phyloP scores from a whole-genome alignment of 306 rosid species.

The Pterocarpus macrocarpus region DNA sequence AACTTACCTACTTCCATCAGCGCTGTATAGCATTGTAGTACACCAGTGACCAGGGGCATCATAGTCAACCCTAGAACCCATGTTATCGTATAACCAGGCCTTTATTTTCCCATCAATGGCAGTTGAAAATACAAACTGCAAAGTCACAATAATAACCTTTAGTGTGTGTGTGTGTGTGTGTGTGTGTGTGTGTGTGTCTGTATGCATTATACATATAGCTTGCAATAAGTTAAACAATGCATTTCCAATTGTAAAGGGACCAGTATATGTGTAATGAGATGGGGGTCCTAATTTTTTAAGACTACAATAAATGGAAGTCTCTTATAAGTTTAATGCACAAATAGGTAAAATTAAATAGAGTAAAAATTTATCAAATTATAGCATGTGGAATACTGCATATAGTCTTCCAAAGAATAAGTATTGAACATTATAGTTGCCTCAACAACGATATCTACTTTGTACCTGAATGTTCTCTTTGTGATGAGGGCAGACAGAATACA shows the following conservation, averaged over 20 bases:
- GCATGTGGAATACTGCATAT: conserved; percentile 10
- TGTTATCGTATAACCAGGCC: conserved; percentile 85
- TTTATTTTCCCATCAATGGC: conserved; percentile 91
- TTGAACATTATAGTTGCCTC: conserved; percentile 27
- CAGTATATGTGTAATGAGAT: conserved; percentile 1
- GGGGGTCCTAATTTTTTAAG: conserved; percentile 26
- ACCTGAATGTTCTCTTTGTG: conserved; percentile 92
- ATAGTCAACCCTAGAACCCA: conserved; percentile 89
- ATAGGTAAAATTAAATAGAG: conserved; percentile 3
- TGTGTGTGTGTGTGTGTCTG: neutral
- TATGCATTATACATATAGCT: neutral
- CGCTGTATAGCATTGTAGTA: conserved; percentile 85
- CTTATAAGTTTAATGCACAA: conserved; percentile 14
- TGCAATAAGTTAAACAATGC: conserved; percentile 23
- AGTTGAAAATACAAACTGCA: conserved; percentile 89
- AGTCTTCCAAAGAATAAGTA: conserved; percentile 25
- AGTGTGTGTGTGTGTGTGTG: neutral
- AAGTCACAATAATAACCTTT: conserved; percentile 47
- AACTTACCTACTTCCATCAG: conserved; percentile 84
- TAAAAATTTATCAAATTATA: conserved; percentile 19
- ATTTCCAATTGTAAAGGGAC: too few species aligned
- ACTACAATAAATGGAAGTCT: neutral
- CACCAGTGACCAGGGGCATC: conserved; percentile 94
- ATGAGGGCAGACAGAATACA: conserved; percentile 92
- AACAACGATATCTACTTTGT: conserved; percentile 14